These are phyloP conservation scores for Cetraspora pellucida DNA, from an alignment of 192 early-diverging fungal species.

Conservation along the genomic window DNA sequence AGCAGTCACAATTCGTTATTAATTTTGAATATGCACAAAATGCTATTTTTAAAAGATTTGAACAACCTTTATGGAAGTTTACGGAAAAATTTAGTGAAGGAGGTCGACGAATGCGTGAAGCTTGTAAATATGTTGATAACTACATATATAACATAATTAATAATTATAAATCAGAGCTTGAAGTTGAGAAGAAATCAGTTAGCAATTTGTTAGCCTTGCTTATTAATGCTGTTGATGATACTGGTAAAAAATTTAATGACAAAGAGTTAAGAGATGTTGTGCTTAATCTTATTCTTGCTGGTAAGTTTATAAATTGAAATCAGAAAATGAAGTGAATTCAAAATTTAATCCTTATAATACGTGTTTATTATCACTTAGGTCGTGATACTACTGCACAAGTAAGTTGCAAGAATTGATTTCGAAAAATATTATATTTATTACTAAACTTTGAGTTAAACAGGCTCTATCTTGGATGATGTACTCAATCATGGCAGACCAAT, in stretches of 20 bases:
- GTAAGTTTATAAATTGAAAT: background rate
- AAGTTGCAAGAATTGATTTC: background rate
- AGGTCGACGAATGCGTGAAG: slow-evolving; percentile 32
- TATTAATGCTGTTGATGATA: slow-evolving; percentile 46
- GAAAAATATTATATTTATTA: background rate
- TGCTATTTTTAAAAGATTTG: slow-evolving; percentile 37
- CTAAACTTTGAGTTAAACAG: background rate
- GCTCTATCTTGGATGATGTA: slow-evolving; percentile 56
- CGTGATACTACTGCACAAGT: slow-evolving; percentile 64
- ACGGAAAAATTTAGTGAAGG: slow-evolving; percentile 35
- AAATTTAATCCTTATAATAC: background rate
- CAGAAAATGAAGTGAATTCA: background rate
- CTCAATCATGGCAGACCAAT: slow-evolving; percentile 46
- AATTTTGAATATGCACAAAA: slow-evolving; percentile 57
- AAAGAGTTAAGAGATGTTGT: slow-evolving; percentile 49
- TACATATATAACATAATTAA: slow-evolving; percentile 42
- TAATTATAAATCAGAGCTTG: slow-evolving; percentile 33
- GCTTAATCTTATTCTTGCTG: slow-evolving; percentile 45
- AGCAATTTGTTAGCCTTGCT: slow-evolving; percentile 50
- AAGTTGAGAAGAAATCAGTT: slow-evolving; percentile 13
- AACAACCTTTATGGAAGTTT: slow-evolving; percentile 42
- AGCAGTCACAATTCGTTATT: slow-evolving; percentile 46
- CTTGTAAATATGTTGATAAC: slow-evolving; percentile 33
- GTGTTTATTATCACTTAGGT: slow-evolving; percentile 40
- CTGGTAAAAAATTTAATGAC: slow-evolving; percentile 42